Evolutionary conservation across 2,329 filamentous ascomycete genomes (phyloP).

Genomic region (Epichloe hybrida): DNA sequence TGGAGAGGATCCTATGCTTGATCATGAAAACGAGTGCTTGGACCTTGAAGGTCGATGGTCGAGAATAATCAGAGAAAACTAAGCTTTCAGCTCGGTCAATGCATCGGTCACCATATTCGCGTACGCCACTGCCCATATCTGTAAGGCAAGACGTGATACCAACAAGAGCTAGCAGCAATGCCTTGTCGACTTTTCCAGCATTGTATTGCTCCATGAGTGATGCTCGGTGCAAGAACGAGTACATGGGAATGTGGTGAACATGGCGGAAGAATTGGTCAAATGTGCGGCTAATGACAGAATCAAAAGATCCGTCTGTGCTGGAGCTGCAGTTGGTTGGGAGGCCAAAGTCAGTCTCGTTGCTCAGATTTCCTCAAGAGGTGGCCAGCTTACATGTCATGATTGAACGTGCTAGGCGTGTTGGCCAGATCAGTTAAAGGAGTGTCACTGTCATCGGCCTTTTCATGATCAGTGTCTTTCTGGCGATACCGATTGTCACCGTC

Average conservation of each 20-base stretch:
- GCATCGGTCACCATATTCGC: slow-evolving; percentile 39
- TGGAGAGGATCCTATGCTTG: slow-evolving; percentile 30
- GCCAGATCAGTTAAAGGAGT: slow-evolving; percentile 20
- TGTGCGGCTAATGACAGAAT: slow-evolving; percentile 35
- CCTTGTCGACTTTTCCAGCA: slow-evolving; percentile 40
- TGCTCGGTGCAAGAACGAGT: slow-evolving; percentile 44
- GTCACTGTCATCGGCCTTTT: slow-evolving; percentile 22
- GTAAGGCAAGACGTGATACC: slow-evolving; percentile 43
- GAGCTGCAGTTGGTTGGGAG: slow-evolving; percentile 11
- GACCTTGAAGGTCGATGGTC: slow-evolving; percentile 43
- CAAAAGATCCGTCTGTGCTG: slow-evolving; percentile 29
- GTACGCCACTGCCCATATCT: slow-evolving; percentile 37
- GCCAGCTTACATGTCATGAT: slow-evolving; percentile 21
- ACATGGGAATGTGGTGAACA: slow-evolving; percentile 45
- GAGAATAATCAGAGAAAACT: slow-evolving; percentile 38
- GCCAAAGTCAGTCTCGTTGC: neutral
- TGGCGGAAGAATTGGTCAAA: slow-evolving; percentile 46
- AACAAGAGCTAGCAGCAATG: slow-evolving; percentile 39
- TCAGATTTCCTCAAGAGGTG: neutral
- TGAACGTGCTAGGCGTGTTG: slow-evolving; percentile 20
- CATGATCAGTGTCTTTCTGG: slow-evolving; percentile 6
- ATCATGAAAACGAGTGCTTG: slow-evolving; percentile 32
- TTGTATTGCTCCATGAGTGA: slow-evolving; percentile 47
- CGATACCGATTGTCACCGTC: slow-evolving; percentile 17
- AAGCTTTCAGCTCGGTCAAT: slow-evolving; percentile 40